Evolutionary conservation across 352 stramenopile species (phyloP), one percentile per base, ranked within the genome.

Genomic region (Peronospora farinosa): DNA sequence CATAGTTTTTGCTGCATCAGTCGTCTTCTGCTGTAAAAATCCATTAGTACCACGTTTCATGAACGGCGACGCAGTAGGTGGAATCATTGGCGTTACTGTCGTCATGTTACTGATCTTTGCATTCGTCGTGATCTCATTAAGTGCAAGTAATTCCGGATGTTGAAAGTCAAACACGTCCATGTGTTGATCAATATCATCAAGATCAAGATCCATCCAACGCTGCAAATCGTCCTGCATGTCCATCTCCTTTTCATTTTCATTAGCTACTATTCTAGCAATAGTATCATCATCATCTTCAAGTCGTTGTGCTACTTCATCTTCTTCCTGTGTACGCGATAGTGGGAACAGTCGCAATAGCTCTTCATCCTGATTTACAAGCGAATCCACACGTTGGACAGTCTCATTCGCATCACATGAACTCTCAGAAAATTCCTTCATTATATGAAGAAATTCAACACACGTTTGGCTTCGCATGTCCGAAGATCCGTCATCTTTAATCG

Each of bases 341-440:
- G 71, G 69, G 48, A 85, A 75, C 45, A 79, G 50, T 53, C 63
- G 65, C 49, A 82, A 63, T 44, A 84, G 57, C 37, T 80, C 60
- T 48, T 73, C 64, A 44, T 83, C 73, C 54, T 84, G 69, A 49
- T 67, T 70, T 54, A 78, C 66, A 11, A 86, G 65, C 54, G 74
- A 86, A 54, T 86, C 71, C 39, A 86, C 73, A 27, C 74, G 74
- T 56, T 84, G 67, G 36, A 80, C 71, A 42, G 70, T 74, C 58
- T 86, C 74, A 47, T 40, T 82, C 41, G 72, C 69, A 49, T 77
- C 67, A 62, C 74, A 86, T 23, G 72, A 84, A 41, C 66, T 78
- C 56, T 83, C 69, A 10, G 67, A 78, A 49, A 84, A 86, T 57
- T 86, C 74, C 43, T 82, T 81, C 74, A 86, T 86, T 51, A 86